Percentiles rank a stretch among this genome's conserved stretches.
Evolutionary conservation across 148 eudicot species (phyloP).

Genomic region (Vaccinium vitisidaea): DNA sequence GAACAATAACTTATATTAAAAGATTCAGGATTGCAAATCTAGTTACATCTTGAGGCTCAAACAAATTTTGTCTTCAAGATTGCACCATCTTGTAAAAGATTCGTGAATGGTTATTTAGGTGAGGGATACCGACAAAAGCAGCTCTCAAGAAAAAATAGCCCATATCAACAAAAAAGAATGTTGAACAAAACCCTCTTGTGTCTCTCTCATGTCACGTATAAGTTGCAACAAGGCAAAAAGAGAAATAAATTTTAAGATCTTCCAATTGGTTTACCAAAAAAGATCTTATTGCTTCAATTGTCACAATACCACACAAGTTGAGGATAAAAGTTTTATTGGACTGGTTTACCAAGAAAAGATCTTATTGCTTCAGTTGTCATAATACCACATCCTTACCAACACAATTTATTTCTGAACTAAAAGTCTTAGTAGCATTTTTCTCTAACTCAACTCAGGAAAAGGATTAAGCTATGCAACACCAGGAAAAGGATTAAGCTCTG

Average conservation of each 20-base stretch:
- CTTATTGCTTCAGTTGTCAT: background rate
- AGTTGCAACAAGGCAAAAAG: background rate
- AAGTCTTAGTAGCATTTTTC: conserved; percentile 80
- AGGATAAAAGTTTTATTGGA: background rate
- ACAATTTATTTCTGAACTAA: conserved; percentile 91
- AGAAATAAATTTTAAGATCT: background rate
- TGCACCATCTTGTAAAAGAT: no score
- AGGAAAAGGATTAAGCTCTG: no score
- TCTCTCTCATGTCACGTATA: background rate
- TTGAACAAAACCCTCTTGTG: background rate
- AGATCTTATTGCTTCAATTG: no score
- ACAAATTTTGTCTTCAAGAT: no score
- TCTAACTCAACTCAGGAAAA: conserved; percentile 25
- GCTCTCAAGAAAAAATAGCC: no score
- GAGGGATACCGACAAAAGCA: no score
- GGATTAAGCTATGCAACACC: no score
- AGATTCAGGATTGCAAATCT: no score
- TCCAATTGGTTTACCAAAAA: background rate
- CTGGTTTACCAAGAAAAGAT: no score
- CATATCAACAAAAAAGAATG: background rate
- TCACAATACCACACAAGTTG: background rate
- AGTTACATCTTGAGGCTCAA: no score
- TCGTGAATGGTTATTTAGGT: no score
- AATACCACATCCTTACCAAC: conserved; percentile 56
- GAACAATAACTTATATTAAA: no score